Evolutionary conservation across 495 filamentous ascomycete species (phyloP).

Genomic region (Penicillium herquei): DNA sequence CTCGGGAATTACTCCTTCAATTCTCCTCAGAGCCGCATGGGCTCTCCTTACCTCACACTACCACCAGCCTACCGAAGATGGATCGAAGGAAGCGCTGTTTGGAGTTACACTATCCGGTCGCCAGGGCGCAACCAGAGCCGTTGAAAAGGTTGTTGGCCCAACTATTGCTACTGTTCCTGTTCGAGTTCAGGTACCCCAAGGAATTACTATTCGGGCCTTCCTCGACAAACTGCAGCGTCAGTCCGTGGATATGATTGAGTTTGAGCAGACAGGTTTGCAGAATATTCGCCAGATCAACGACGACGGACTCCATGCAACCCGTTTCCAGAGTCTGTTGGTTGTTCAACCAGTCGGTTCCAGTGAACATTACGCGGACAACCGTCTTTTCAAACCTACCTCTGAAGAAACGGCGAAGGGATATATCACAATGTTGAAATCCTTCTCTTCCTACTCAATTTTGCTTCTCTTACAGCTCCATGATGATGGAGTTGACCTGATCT

Average conservation of each 20-base stretch:
- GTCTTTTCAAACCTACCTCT: no score
- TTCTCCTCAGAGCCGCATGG: not conserved
- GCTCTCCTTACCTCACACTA: not conserved
- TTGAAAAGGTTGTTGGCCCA: constrained; percentile 5
- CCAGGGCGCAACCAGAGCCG: not conserved
- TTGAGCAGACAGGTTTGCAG: constrained; percentile 48
- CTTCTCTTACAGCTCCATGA: no score
- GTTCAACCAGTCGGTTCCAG: no score
- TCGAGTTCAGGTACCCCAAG: constrained; percentile 30
- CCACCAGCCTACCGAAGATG: no score
- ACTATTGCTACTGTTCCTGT: constrained; percentile 58
- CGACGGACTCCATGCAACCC: constrained; percentile 53
- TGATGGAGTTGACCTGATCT: no score
- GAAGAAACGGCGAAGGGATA: no score
- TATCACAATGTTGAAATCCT: no score
- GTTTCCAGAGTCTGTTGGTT: constrained; percentile 53
- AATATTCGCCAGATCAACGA: constrained; percentile 52
- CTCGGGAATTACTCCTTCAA: not conserved
- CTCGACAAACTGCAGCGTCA: constrained; percentile 32
- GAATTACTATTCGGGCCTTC: constrained; percentile 9
- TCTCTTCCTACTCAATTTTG: no score
- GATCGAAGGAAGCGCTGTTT: not conserved
- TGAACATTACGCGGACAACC: no score
- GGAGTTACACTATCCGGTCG: not conserved
- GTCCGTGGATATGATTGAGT: constrained; percentile 36